These are phyloP conservation scores for Kluyveromyces sp. DNA, from an alignment of 1,139 yeast species.

Conservation along the genomic window DNA sequence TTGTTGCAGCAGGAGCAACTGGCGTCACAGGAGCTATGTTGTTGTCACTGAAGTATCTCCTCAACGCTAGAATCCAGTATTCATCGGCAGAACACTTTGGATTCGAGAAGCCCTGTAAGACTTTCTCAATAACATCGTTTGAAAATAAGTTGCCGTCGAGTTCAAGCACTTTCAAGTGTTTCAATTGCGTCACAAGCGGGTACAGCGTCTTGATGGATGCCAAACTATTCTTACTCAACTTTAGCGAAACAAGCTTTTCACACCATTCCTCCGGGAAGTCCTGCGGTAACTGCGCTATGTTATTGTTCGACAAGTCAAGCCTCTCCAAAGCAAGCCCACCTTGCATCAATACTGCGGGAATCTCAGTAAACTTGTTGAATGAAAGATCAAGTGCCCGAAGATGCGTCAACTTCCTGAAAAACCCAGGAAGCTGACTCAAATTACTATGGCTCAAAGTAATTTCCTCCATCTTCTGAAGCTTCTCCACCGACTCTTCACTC, in stretches of 20 bases:
- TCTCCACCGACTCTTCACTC: slow-evolving; percentile 33
- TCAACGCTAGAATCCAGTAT: slow-evolving; percentile 27
- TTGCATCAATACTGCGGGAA: slow-evolving; percentile 44
- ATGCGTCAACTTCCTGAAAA: slow-evolving; percentile 39
- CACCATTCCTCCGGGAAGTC: slow-evolving; percentile 34
- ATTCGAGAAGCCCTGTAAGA: slow-evolving; percentile 36
- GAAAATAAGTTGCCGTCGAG: slow-evolving; percentile 63
- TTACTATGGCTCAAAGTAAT: slow-evolving; percentile 48
- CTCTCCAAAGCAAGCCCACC: slow-evolving; percentile 45
- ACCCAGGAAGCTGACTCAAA: slow-evolving; percentile 41
- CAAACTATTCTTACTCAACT: slow-evolving; percentile 56
- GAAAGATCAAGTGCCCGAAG: slow-evolving; percentile 62
- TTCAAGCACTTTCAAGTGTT: slow-evolving; percentile 55
- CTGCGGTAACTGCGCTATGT: slow-evolving; percentile 38
- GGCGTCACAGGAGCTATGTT: too few species aligned
- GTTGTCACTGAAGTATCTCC: slow-evolving; percentile 22
- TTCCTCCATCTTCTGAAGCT: slow-evolving; percentile 41
- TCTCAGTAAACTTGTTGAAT: slow-evolving; percentile 44
- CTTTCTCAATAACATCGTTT: slow-evolving; percentile 48
- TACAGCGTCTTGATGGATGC: slow-evolving; percentile 50
- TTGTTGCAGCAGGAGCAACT: too few species aligned
- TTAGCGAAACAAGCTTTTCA: slow-evolving; percentile 45
- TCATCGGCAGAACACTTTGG: slow-evolving; percentile 19
- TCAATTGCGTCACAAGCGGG: slow-evolving; percentile 45
- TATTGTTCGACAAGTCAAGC: slow-evolving; percentile 60